Percentiles rank a stretch among this genome's conserved stretches.
These are phyloP conservation scores for Incumbomyces lentus DNA, from an alignment of 2,329 filamentous ascomycete genomes.

Conservation along the genomic window DNA sequence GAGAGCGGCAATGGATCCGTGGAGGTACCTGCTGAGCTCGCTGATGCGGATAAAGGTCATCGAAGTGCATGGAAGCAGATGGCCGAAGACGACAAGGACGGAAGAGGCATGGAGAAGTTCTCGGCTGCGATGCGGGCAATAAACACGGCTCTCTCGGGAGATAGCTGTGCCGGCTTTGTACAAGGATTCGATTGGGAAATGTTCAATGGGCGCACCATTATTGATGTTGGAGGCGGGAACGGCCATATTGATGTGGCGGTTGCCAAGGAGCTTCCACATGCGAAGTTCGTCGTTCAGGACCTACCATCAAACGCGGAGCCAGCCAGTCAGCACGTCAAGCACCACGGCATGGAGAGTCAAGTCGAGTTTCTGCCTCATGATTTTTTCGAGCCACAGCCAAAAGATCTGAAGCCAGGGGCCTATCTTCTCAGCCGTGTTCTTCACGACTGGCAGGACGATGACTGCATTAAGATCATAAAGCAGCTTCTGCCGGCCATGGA, in stretches of 20 bases:
- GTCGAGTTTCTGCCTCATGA: neutral
- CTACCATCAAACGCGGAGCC: neutral
- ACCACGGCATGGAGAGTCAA: neutral
- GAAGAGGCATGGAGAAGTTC: conserved; percentile 2
- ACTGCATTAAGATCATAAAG: neutral
- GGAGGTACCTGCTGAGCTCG: neutral
- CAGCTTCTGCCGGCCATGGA: conserved; percentile 5
- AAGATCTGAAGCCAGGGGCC: neutral
- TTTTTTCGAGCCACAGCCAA: conserved; percentile 4
- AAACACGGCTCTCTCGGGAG: neutral
- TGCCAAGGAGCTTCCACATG: neutral
- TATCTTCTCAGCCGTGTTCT: conserved; percentile 2
- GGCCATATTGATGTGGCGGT: conserved; percentile 2
- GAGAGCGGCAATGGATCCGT: neutral
- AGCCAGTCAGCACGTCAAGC: neutral
- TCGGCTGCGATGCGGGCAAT: neutral
- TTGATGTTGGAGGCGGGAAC: conserved; percentile 4
- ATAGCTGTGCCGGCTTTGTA: neutral
- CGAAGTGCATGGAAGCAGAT: neutral
- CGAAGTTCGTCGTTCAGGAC: conserved; percentile 2
- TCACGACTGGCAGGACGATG: conserved; percentile 3
- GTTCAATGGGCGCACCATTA: neutral
- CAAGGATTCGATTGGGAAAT: neutral
- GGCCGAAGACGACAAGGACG: neutral
- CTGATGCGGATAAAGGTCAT: neutral